phyloP scores from a whole-genome alignment of 805 yeast genomes.

The Yarrowia divulgata region DNA sequence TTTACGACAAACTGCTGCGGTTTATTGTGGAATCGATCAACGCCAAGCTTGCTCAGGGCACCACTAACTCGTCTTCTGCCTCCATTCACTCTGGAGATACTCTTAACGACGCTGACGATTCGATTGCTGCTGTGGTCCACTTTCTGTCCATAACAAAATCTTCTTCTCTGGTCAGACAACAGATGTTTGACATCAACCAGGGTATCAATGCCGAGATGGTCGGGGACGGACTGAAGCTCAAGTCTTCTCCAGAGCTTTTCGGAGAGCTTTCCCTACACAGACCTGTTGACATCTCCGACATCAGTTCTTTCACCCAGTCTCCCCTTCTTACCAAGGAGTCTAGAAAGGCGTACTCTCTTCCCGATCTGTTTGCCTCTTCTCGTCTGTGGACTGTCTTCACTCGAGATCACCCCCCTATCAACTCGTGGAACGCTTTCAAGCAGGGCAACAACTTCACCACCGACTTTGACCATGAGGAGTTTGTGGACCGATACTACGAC shows the following conservation, averaged over 20 bases:
- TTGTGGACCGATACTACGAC: slow-evolving; percentile 30
- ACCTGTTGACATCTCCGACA: slow-evolving; percentile 13
- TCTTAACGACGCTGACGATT: slow-evolving; percentile 42
- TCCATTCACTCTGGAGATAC: slow-evolving; percentile 37
- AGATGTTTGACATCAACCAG: slow-evolving; percentile 50
- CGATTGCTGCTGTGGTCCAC: slow-evolving; percentile 47
- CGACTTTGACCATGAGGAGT: slow-evolving; percentile 39
- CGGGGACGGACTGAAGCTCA: slow-evolving; percentile 50
- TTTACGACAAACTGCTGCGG: slow-evolving; percentile 49
- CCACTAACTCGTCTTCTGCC: slow-evolving; percentile 21
- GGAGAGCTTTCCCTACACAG: slow-evolving; percentile 30
- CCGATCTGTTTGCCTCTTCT: slow-evolving; percentile 23
- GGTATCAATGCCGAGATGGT: slow-evolving; percentile 53
- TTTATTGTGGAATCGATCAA: slow-evolving; percentile 50
- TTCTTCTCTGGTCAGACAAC: slow-evolving; percentile 44
- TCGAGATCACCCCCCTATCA: slow-evolving; percentile 24
- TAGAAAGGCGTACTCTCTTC: not conserved
- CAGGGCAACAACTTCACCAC: slow-evolving; percentile 34
- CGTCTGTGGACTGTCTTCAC: slow-evolving; percentile 33
- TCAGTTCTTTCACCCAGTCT: slow-evolving; percentile 5
- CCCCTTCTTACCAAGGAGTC: slow-evolving; percentile 17
- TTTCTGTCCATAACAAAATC: slow-evolving; percentile 53
- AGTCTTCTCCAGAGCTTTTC: slow-evolving; percentile 44
- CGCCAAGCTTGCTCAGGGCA: slow-evolving; percentile 48
- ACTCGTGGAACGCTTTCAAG: slow-evolving; percentile 30